A percentile compares a stretch with the other conserved stretches of the same genome.
phyloP scores from a whole-genome alignment of 805 yeast species.

The Pichia membranifaciens region DNA sequence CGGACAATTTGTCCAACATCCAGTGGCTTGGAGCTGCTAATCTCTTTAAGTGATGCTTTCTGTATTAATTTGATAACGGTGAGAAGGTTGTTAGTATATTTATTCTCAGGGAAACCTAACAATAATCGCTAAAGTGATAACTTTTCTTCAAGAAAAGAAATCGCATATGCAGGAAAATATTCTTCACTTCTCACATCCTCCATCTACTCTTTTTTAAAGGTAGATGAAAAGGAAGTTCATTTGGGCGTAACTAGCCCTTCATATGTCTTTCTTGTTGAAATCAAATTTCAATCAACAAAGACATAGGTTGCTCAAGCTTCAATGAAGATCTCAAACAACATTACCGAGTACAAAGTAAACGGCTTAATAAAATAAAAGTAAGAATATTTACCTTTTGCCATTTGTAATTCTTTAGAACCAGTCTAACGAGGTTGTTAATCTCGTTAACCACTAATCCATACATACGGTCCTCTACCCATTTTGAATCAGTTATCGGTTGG shows the following conservation, averaged over 20 bases:
- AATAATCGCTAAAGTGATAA: too few species aligned
- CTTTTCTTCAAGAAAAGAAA: too few species aligned
- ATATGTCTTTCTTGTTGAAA: conserved; percentile 1
- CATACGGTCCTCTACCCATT: conserved; percentile 78
- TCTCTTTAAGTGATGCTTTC: conserved; percentile 99
- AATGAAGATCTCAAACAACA: conserved; percentile 3
- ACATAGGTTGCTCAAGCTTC: conserved; percentile 9
- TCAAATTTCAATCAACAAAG: neutral
- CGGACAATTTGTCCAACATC: conserved; percentile 99
- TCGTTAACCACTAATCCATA: conserved; percentile 20
- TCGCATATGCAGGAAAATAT: too few species aligned
- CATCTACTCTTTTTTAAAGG: too few species aligned
- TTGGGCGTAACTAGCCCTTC: conserved; percentile 10
- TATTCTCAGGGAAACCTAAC: too few species aligned
- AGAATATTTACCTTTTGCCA: conserved; percentile 9
- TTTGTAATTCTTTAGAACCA: too few species aligned
- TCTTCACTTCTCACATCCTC: too few species aligned
- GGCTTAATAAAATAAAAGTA: neutral
- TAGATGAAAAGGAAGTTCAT: too few species aligned
- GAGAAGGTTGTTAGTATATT: neutral
- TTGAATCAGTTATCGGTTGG: conserved; percentile 25
- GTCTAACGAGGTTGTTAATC: neutral
- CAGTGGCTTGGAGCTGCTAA: conserved; percentile 99
- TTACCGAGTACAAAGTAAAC: neutral
- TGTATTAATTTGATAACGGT: too few species aligned